These are phyloP conservation scores for Prosopis cineraria DNA, from an alignment of 306 rosid species.

Conservation along the genomic window DNA sequence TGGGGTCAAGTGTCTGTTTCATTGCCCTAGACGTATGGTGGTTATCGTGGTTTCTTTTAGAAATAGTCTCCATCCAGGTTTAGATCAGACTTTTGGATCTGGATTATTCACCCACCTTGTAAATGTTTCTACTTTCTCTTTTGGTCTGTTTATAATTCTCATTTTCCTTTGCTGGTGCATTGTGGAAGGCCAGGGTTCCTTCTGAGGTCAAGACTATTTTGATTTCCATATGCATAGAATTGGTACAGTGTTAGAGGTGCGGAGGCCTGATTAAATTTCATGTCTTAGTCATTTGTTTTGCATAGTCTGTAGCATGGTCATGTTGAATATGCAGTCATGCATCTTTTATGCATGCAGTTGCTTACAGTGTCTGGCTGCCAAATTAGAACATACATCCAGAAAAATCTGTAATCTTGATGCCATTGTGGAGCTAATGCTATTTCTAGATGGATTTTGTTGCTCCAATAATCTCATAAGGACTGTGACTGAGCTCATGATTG, in stretches of 20 bases:
- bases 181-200: background rate
- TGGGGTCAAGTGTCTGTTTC: background rate
- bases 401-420: background rate
- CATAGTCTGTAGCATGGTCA: background rate
- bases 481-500: conserved; percentile 3
- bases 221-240: background rate
- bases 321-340: background rate
- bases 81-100: background rate
- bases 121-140: background rate
- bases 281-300: background rate
- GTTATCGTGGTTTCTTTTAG: background rate
- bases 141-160: background rate
- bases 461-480: background rate
- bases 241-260: background rate
- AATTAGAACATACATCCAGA: background rate
- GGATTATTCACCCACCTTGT: background rate
- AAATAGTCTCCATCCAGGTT: background rate
- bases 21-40: background rate
- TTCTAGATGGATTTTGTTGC: background rate
- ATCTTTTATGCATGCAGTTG: background rate
- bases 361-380: conserved; percentile 6
- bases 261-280: background rate
- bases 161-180: background rate
- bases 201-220: background rate
- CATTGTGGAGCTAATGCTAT: conserved; percentile 24